These are phyloP conservation scores for Globisporangium canariense DNA, from an alignment of 352 stramenopile genomes.

Conservation along the genomic window DNA sequence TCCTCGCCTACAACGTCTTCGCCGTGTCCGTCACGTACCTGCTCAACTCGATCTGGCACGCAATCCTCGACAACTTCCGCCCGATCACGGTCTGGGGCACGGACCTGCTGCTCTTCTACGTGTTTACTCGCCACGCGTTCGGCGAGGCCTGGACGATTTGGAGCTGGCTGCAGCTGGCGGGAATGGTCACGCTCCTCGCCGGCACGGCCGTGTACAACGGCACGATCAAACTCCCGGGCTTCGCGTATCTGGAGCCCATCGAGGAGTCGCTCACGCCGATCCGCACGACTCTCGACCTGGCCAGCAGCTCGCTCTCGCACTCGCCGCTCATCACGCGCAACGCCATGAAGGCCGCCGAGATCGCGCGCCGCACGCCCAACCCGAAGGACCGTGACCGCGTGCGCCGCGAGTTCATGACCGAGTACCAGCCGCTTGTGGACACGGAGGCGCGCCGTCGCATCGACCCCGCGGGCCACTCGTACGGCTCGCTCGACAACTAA, in stretches of 20 bases:
- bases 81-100: slow-evolving; percentile 95
- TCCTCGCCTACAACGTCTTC: slow-evolving; percentile 97
- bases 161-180: slow-evolving; percentile 92
- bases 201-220: slow-evolving; percentile 98
- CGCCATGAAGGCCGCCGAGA: slow-evolving; percentile 79
- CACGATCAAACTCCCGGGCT: slow-evolving; percentile 71
- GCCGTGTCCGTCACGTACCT: slow-evolving; percentile 95
- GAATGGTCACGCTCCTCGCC: slow-evolving; percentile 92
- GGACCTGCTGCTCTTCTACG: slow-evolving; percentile 96
- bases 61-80: slow-evolving; percentile 97
- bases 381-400: slow-evolving; percentile 77
- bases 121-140: slow-evolving; percentile 88
- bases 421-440: slow-evolving; percentile 76
- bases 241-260: slow-evolving; percentile 73
- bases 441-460: slow-evolving; percentile 56
- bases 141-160: slow-evolving; percentile 94
- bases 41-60: slow-evolving; percentile 97
- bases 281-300: slow-evolving; percentile 54
- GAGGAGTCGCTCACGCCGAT: slow-evolving; percentile 65
- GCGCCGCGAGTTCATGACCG: slow-evolving; percentile 83
- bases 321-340: slow-evolving; percentile 80
- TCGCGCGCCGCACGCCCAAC: slow-evolving; percentile 75
- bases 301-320: slow-evolving; percentile 57
- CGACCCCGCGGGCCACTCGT: slow-evolving; percentile 72
- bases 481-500: slow-evolving; percentile 77